Evolutionary conservation across 2,329 filamentous ascomycete species (phyloP).

Genomic region (Diaporthe velutina): DNA sequence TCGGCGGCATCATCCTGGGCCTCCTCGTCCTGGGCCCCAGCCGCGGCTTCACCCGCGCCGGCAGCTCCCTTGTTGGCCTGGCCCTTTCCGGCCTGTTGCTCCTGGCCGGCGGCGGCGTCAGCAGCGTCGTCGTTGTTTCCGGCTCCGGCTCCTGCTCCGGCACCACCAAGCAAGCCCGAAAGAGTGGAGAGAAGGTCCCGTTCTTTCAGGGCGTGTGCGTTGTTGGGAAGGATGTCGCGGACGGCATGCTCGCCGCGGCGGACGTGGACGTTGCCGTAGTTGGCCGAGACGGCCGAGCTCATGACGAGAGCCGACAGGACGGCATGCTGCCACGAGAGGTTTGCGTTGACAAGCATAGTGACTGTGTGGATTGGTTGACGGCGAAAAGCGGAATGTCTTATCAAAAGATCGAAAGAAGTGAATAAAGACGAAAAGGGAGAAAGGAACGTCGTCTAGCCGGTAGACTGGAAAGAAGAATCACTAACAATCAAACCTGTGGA

Average conservation of each 20-base stretch:
- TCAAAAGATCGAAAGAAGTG: slow-evolving; percentile 28
- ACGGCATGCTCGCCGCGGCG: slow-evolving; percentile 24
- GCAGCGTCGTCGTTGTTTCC: neutral
- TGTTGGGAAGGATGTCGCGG: neutral
- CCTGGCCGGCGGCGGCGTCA: neutral
- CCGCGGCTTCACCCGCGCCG: neutral
- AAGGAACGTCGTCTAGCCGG: slow-evolving; percentile 30
- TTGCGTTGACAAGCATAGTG: slow-evolving; percentile 26
- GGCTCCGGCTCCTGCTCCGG: neutral
- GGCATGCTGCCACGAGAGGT: slow-evolving; percentile 25
- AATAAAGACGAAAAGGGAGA: neutral
- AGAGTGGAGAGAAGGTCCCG: slow-evolving; percentile 15
- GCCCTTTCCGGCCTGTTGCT: neutral
- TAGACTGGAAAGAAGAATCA: slow-evolving; percentile 10
- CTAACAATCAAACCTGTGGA: slow-evolving; percentile 28
- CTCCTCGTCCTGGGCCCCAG: neutral
- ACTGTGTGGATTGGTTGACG: neutral
- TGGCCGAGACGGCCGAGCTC: slow-evolving; percentile 32
- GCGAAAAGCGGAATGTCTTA: neutral
- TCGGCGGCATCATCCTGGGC: neutral
- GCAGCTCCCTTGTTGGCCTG: neutral
- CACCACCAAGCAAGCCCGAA: slow-evolving; percentile 4
- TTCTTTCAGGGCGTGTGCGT: neutral
- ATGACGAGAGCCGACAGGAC: slow-evolving; percentile 34
- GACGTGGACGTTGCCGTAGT: slow-evolving; percentile 23